These are phyloP conservation scores for Carex littledalei DNA, from an alignment of 176 grass and related monocot species.

Conservation along the genomic window DNA sequence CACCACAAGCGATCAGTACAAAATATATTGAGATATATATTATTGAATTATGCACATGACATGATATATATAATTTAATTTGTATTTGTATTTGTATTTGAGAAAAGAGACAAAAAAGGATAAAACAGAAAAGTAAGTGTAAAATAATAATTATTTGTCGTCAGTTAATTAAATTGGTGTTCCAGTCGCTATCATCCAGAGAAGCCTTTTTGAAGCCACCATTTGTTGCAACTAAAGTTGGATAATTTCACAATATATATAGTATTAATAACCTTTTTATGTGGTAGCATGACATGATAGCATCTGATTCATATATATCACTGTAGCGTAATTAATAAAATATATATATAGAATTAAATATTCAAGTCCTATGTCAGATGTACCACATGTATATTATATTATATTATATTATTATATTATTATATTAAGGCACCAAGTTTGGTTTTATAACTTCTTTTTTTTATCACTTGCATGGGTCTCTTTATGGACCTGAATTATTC, in stretches of 20 bases:
- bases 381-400: neutral
- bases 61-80: neutral
- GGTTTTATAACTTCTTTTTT: neutral
- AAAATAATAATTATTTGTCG: neutral
- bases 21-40: neutral
- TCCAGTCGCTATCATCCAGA: neutral
- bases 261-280: neutral
- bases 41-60: neutral
- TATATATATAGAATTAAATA: neutral
- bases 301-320: neutral
- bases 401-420: too few species aligned
- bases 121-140: neutral
- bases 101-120: neutral
- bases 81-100: neutral
- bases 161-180: neutral
- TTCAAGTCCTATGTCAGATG: neutral
- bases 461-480: neutral
- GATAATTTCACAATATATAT: neutral
- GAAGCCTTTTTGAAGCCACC: neutral
- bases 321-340: neutral
- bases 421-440: neutral
- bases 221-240: neutral
- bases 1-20: neutral
- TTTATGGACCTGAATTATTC: conserved; percentile 40
- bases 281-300: neutral